phyloP scores from a whole-genome alignment of 306 rosid genomes.

The Abrus pulchellus region DNA sequence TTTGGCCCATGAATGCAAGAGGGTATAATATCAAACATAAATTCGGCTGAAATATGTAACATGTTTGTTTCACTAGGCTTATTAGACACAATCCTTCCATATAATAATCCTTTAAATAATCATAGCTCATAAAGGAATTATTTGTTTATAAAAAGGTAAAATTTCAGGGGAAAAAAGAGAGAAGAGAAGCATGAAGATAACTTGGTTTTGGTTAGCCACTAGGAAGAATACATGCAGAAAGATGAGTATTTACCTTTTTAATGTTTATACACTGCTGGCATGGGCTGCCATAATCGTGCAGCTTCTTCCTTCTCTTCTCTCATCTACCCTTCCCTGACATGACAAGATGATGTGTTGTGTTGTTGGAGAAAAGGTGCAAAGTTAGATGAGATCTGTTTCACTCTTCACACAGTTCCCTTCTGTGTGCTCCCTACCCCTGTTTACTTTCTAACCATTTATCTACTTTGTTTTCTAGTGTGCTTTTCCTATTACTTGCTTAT shows the following conservation, averaged over 20 bases:
- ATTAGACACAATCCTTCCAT: background rate
- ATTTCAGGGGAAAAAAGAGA: background rate
- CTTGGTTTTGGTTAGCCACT: background rate
- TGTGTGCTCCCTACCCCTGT: background rate
- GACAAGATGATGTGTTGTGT: background rate
- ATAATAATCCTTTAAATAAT: slow-evolving; percentile 12
- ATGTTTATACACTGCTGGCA: background rate
- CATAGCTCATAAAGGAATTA: background rate
- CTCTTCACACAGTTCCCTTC: slow-evolving; percentile 12
- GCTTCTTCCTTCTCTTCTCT: background rate
- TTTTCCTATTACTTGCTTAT: background rate
- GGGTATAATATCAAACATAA: background rate
- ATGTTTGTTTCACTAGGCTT: background rate
- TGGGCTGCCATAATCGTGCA: background rate
- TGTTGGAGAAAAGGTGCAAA: slow-evolving; percentile 35
- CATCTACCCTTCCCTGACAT: background rate
- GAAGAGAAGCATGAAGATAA: slow-evolving; percentile 5
- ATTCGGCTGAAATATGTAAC: background rate
- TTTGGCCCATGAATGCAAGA: background rate
- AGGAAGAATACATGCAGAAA: background rate
- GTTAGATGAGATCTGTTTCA: slow-evolving; percentile 11
- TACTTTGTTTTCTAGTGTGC: slow-evolving; percentile 1
- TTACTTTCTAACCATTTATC: slow-evolving; percentile 19
- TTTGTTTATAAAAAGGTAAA: background rate
- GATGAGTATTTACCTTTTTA: slow-evolving; percentile 34